Evolutionary conservation across 208 protist genomes (phyloP).

Genomic region (Acanthamoeba sp.): DNA sequence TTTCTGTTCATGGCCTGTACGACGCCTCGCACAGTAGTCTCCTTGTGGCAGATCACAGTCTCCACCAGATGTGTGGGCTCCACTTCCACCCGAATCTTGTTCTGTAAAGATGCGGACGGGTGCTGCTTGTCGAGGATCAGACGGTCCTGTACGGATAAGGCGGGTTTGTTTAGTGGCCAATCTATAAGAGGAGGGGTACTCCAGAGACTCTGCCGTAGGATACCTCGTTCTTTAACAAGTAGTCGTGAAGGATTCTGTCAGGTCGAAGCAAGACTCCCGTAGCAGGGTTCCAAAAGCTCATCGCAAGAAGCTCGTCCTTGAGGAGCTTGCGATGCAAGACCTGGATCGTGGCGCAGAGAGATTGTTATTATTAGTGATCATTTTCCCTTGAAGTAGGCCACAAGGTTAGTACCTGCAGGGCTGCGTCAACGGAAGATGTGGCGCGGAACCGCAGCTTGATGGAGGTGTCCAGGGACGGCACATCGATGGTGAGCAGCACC

Average conservation of each 20-base stretch:
- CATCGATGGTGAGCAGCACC: not conserved
- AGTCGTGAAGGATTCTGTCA: constrained; percentile 1
- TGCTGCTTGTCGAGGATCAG: not conserved
- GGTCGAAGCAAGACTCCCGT: not conserved
- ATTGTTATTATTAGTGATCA: too few relatives aligned
- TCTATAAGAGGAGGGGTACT: not conserved
- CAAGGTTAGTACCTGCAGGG: not conserved
- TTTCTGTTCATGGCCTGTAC: not conserved
- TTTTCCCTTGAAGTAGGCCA: too few relatives aligned
- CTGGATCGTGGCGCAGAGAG: too few relatives aligned
- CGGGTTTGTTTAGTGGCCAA: too few relatives aligned
- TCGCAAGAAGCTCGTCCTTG: constrained; percentile 4
- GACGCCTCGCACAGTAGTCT: not conserved
- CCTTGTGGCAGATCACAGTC: not conserved
- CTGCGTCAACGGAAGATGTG: not conserved
- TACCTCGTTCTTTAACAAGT: constrained; percentile 17
- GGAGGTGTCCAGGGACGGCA: not conserved
- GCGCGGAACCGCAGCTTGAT: constrained; percentile 19
- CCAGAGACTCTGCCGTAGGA: not conserved
- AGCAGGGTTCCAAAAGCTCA: not conserved
- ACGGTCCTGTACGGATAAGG: not conserved
- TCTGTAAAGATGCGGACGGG: not conserved
- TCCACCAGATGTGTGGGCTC: not conserved
- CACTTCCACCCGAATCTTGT: not conserved
- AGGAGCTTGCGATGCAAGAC: constrained; percentile 13